Conservation (phyloP, 441 rosid species). For the Euphorbia celastroides region DNA sequence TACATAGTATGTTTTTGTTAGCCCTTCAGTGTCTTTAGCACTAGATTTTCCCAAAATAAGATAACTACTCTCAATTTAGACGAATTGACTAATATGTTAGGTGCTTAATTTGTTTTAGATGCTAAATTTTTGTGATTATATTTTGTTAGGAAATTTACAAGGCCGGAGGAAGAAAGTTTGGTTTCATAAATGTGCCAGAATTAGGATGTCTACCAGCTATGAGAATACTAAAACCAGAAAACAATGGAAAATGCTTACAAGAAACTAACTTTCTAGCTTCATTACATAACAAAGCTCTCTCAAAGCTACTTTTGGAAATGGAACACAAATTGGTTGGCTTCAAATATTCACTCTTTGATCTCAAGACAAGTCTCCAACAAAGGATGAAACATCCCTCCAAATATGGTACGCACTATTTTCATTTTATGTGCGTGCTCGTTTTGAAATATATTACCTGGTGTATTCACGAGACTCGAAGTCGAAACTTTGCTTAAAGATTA, state of each 20-base stretch:
- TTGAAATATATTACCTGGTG: too few species aligned
- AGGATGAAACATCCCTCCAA: slow-evolving; percentile 46
- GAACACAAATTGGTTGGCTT: slow-evolving; percentile 43
- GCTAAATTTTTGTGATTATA: too few species aligned
- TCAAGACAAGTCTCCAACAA: slow-evolving; percentile 33
- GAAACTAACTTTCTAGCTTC: slow-evolving; percentile 37
- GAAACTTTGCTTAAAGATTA: too few species aligned
- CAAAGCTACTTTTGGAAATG: slow-evolving; percentile 29
- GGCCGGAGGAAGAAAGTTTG: slow-evolving; percentile 64
- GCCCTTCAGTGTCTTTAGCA: too few species aligned
- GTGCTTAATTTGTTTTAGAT: too few species aligned
- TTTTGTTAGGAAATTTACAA: slow-evolving; percentile 41
- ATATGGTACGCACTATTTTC: slow-evolving; percentile 37
- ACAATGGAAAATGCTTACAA: slow-evolving; percentile 40
- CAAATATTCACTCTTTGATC: slow-evolving; percentile 38
- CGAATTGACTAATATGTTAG: too few species aligned
- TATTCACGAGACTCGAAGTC: too few species aligned
- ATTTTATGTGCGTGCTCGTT: not conserved
- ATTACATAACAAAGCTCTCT: slow-evolving; percentile 51
- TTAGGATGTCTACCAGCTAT: slow-evolving; percentile 58
- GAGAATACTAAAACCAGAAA: slow-evolving; percentile 29
- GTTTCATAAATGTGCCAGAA: slow-evolving; percentile 45
- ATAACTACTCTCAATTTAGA: too few species aligned
- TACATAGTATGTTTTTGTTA: too few species aligned
- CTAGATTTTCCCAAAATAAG: too few species aligned